These are phyloP conservation scores for Ailanthus altissimus DNA, from an alignment of 345 rosid genomes.

Conservation along the genomic window DNA sequence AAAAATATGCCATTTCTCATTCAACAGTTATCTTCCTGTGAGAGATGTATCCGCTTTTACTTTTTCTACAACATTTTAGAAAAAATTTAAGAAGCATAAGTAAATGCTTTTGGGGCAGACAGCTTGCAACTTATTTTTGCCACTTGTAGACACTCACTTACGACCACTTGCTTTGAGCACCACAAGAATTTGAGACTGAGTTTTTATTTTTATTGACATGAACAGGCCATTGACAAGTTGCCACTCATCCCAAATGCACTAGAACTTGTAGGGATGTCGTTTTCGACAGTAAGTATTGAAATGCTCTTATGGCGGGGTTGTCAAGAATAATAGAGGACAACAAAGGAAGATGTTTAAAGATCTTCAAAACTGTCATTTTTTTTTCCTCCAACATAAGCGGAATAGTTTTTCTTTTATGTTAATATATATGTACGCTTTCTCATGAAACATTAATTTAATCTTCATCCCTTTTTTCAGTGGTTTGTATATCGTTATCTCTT, in stretches of 20 bases:
- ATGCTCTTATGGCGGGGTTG: not conserved
- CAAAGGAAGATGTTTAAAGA: not conserved
- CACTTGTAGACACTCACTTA: too few relatives aligned
- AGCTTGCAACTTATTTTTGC: not conserved
- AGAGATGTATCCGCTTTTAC: not conserved
- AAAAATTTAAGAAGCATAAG: not conserved
- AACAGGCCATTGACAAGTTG: slow-evolving; percentile 74
- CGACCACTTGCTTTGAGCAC: slow-evolving; percentile 12
- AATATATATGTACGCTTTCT: not conserved
- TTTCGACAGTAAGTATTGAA: slow-evolving; percentile 57
- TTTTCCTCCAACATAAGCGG: not conserved
- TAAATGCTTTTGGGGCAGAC: not conserved
- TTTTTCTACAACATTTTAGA: not conserved
- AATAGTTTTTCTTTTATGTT: not conserved
- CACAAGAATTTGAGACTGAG: slow-evolving; percentile 3
- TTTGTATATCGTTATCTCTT: slow-evolving; percentile 86
- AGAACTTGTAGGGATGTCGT: slow-evolving; percentile 78
- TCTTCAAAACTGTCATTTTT: not conserved
- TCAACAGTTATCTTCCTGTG: not conserved
- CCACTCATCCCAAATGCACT: slow-evolving; percentile 65
- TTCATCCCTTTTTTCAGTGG: slow-evolving; percentile 59
- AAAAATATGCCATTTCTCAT: slow-evolving; percentile 1
- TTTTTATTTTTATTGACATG: slow-evolving; percentile 2
- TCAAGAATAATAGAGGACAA: not conserved
- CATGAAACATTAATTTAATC: slow-evolving; percentile 21